Percentiles rank a stretch among this genome's conserved stretches.
Evolutionary conservation across 140 eudicot genomes (phyloP).

Genomic region (Cichorium intybus): DNA sequence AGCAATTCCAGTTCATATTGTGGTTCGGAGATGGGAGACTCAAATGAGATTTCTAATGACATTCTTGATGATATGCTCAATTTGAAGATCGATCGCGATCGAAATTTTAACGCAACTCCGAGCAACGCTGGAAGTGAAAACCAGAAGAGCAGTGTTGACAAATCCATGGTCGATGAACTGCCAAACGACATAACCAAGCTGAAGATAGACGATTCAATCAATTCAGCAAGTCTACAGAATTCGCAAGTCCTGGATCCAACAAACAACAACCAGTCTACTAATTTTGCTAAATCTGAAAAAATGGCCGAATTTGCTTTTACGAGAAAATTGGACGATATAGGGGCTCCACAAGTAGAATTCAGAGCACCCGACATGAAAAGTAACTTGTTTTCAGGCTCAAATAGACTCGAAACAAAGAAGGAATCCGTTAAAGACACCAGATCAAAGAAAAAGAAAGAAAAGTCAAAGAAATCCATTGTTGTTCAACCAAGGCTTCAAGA

Average conservation of each 20-base stretch:
- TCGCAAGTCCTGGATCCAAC: background rate
- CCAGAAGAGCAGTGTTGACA: slow-evolving; percentile 6
- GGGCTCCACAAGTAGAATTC: slow-evolving; percentile 45
- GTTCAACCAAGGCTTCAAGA: slow-evolving; percentile 35
- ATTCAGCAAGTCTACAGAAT: slow-evolving; percentile 3
- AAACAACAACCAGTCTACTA: background rate
- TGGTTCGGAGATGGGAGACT: slow-evolving; percentile 4
- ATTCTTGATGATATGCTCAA: slow-evolving; percentile 43
- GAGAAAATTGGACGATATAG: slow-evolving; percentile 40
- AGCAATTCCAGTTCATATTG: background rate
- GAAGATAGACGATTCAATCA: slow-evolving; percentile 28
- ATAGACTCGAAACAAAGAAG: slow-evolving; percentile 45
- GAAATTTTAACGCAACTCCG: slow-evolving; percentile 4
- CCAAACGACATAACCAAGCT: slow-evolving; percentile 47
- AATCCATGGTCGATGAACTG: slow-evolving; percentile 21
- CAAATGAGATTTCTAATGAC: slow-evolving; percentile 17
- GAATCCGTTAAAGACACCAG: slow-evolving; percentile 43
- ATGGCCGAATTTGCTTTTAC: slow-evolving; percentile 41
- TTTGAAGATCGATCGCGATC: slow-evolving; percentile 35
- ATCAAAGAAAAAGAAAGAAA: slow-evolving; percentile 63
- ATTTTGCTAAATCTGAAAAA: slow-evolving; percentile 22
- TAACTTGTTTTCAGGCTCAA: slow-evolving; percentile 34
- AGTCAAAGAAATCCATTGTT: slow-evolving; percentile 33
- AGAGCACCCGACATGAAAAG: slow-evolving; percentile 49
- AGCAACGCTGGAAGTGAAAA: background rate